Base-by-base conservation (phyloP, 148 eudicot species). In the Pouteria glomerata region DNA sequence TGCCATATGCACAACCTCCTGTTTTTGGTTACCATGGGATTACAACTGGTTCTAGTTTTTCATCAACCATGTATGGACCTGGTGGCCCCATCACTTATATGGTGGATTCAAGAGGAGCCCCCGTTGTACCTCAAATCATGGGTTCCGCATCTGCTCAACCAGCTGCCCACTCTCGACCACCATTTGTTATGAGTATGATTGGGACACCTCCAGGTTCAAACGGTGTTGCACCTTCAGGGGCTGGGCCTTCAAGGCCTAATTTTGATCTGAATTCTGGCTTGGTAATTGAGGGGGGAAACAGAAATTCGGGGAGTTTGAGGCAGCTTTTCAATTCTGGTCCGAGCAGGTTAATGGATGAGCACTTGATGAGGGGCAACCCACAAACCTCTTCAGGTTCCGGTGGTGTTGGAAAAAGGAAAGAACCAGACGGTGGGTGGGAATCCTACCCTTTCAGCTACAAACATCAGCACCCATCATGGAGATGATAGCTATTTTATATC, bases 391-490 rank as follows among this genome's bases (percentile, higher is more conserved):
- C 76, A 6, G 74, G 85, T 76, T 85, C 88, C 1, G 87, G 83
- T 39, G 80, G 79, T 44, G 77, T 84, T 39, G 91, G 79, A 50
- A 95, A 91, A 74, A 81, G 96, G 23, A 91, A 91, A 84, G 98
- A 94, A 76, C 92, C 91, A 3, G 96, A 94, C 10, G 81, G 81
- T 27, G 90, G 97, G 47, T 87, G 95, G 90, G 95, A 93, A 30
- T 39, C 80, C 16, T 87, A 57, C 72, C 83, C 84, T 7, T 73
- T 77, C 15, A 84, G 72, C 84, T 75, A 78, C 79, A 87, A 82
- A 66, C 95, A 82, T 57, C 87, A 84, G 59, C 86, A 77, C 53
- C 96, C 96, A 55, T 87, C 91, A 37, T 88, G 89, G 82, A 82
- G 85, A 79, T 86, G 86, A 85, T 70, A 75, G 41, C 24, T n/a